Conservation (phyloP, 768 basidiomycete species). For the Trametopsis cervina region DNA sequence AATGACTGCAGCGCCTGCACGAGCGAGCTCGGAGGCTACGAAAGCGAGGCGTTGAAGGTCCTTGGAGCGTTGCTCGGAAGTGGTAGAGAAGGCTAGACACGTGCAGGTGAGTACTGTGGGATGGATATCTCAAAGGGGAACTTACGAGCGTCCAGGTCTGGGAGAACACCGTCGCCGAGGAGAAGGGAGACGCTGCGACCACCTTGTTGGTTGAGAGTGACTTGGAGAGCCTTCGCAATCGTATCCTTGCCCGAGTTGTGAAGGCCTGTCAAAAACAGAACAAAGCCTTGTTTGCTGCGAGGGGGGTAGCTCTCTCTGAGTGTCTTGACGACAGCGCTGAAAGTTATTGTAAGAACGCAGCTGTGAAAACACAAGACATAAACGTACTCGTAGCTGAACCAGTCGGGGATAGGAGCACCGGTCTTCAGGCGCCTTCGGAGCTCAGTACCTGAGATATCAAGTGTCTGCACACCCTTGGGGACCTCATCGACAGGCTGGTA, state of each 20-base stretch:
- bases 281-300: conserved; percentile 76
- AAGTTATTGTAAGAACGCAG: not conserved
- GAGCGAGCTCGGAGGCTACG: conserved; percentile 85
- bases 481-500: conserved; percentile 95
- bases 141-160: conserved; percentile 55
- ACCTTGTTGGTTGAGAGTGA: conserved; percentile 91
- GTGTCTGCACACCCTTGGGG: conserved; percentile 84
- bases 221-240: conserved; percentile 89
- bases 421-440: conserved; percentile 82
- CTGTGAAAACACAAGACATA: not conserved
- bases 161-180: conserved; percentile 79
- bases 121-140: not conserved
- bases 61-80: conserved; percentile 71
- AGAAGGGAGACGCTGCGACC: conserved; percentile 91
- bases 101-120: not conserved
- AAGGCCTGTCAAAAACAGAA: conserved; percentile 42
- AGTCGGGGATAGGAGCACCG: conserved; percentile 92
- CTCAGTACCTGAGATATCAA: conserved; percentile 99
- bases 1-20: conserved; percentile 94
- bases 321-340: conserved; percentile 85
- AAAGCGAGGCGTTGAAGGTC: conserved; percentile 84
- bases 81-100: conserved; percentile 53
- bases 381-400: conserved; percentile 95
- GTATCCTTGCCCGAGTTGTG: conserved; percentile 94
- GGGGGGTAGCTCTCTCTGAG: conserved; percentile 96